phyloP scores from a whole-genome alignment of 2,329 filamentous ascomycete genomes.

The Aspergillus unguis region DNA sequence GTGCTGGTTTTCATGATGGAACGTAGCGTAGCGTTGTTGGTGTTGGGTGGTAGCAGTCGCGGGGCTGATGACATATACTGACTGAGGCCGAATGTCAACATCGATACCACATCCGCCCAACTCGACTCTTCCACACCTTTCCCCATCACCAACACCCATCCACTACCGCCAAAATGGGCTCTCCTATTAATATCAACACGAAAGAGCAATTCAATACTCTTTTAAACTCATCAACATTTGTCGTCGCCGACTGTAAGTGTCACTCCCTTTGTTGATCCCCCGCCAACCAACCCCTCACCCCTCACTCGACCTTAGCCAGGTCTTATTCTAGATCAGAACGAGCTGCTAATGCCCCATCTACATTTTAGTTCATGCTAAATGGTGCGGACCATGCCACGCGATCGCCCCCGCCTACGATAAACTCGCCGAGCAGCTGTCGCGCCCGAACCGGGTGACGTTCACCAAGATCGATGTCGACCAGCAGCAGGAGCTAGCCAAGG shows the following conservation, averaged over 20 bases:
- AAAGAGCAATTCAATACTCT: slow-evolving; percentile 64
- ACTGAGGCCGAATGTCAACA: slow-evolving; percentile 2
- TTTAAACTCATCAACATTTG: slow-evolving; percentile 69
- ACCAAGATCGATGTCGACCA: slow-evolving; percentile 81
- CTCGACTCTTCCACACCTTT: slow-evolving; percentile 14
- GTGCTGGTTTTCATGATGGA: too few relatives aligned
- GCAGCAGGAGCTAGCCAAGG: slow-evolving; percentile 68
- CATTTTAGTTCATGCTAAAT: slow-evolving; percentile 74
- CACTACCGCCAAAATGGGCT: slow-evolving; percentile 37
- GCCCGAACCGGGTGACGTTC: slow-evolving; percentile 72
- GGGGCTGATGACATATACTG: slow-evolving; percentile 31
- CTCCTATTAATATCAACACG: slow-evolving; percentile 57
- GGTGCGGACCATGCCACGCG: slow-evolving; percentile 78
- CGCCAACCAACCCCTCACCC: slow-evolving; percentile 9
- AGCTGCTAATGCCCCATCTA: slow-evolving; percentile 1
- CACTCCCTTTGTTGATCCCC: slow-evolving; percentile 12
- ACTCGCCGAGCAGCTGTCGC: slow-evolving; percentile 67
- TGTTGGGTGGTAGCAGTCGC: too few relatives aligned
- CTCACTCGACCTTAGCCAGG: slow-evolving; percentile 4
- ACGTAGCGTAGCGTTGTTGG: too few relatives aligned
- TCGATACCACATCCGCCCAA: slow-evolving; percentile 9
- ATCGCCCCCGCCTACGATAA: slow-evolving; percentile 81
- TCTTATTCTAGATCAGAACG: slow-evolving; percentile 20
- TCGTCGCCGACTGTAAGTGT: slow-evolving; percentile 81
- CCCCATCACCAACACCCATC: slow-evolving; percentile 12